Percentiles rank a stretch among this genome's conserved stretches.
Conservation (phyloP, 768 basidiomycete genomes). For the Fomitopsis serialis region DNA sequence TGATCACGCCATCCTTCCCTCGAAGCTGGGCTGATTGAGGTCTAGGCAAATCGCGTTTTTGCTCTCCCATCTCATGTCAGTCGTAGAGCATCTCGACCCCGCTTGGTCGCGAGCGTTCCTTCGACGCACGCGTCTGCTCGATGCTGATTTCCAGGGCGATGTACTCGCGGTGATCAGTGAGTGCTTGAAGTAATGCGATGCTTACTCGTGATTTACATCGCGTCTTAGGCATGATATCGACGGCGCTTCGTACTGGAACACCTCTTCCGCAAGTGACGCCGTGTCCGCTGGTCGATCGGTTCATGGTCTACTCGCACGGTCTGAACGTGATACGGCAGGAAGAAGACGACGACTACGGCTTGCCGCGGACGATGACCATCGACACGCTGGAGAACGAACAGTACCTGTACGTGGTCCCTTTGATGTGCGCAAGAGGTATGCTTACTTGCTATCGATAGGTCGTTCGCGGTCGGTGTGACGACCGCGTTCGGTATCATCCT, state of each 20-base stretch:
- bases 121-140: slow-evolving; percentile 65
- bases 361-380: slow-evolving; percentile 64
- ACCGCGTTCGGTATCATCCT: slow-evolving; percentile 65
- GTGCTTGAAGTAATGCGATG: slow-evolving; percentile 19
- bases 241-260: slow-evolving; percentile 63
- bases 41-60: slow-evolving; percentile 61
- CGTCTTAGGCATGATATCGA: slow-evolving; percentile 64
- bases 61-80: slow-evolving; percentile 69
- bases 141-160: slow-evolving; percentile 81
- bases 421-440: neutral
- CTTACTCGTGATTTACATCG: too few relatives aligned
- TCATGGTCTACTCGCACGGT: slow-evolving; percentile 46
- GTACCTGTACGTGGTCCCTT: slow-evolving; percentile 54
- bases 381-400: slow-evolving; percentile 74
- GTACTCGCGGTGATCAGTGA: slow-evolving; percentile 76
- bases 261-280: slow-evolving; percentile 87
- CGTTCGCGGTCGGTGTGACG: slow-evolving; percentile 69
- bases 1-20: neutral
- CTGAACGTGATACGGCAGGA: slow-evolving; percentile 68
- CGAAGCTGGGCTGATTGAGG: neutral
- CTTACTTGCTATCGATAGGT: slow-evolving; percentile 29
- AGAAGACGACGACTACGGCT: slow-evolving; percentile 67
- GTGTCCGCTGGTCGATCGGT: slow-evolving; percentile 51
- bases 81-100: slow-evolving; percentile 66
- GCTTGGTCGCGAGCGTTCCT: slow-evolving; percentile 77